A percentile compares a stretch with the other conserved stretches of the same genome.
phyloP scores from a whole-genome alignment of 192 early-diverging fungal genomes.

The Obelidium mucronatum region DNA sequence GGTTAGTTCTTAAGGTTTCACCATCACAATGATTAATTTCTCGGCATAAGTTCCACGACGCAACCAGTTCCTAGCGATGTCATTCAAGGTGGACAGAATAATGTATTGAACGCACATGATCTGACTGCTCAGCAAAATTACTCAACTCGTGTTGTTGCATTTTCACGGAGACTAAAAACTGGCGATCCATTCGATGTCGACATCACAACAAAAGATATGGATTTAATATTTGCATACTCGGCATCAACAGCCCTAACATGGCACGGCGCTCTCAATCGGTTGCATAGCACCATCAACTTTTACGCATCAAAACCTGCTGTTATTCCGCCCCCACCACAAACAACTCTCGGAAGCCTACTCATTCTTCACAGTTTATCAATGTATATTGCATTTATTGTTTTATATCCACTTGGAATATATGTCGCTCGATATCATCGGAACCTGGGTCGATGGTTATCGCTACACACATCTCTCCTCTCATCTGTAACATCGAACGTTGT shows the following conservation, averaged over 20 bases:
- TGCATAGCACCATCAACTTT: slow-evolving; percentile 35
- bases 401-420: slow-evolving; percentile 48
- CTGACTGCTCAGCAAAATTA: slow-evolving; percentile 21
- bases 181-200: slow-evolving; percentile 35
- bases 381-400: slow-evolving; percentile 42
- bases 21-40: background rate
- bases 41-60: background rate
- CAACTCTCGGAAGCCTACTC: slow-evolving; percentile 8
- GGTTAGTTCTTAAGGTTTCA: slow-evolving; percentile 15
- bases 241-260: slow-evolving; percentile 18
- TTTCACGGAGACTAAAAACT: slow-evolving; percentile 21
- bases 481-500: slow-evolving; percentile 42
- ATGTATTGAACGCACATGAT: slow-evolving; percentile 17
- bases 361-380: slow-evolving; percentile 44
- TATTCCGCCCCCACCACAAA: background rate
- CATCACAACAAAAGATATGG: slow-evolving; percentile 28
- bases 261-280: slow-evolving; percentile 38
- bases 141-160: slow-evolving; percentile 16
- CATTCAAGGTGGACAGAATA: slow-evolving; percentile 31
- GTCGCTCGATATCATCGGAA: slow-evolving; percentile 41
- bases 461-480: slow-evolving; percentile 41
- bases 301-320: slow-evolving; percentile 7
- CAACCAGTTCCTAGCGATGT: slow-evolving; percentile 22
- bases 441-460: slow-evolving; percentile 33
- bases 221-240: slow-evolving; percentile 45